phyloP scores from a whole-genome alignment of 495 filamentous ascomycete genomes.

The Neurospora discreta region DNA sequence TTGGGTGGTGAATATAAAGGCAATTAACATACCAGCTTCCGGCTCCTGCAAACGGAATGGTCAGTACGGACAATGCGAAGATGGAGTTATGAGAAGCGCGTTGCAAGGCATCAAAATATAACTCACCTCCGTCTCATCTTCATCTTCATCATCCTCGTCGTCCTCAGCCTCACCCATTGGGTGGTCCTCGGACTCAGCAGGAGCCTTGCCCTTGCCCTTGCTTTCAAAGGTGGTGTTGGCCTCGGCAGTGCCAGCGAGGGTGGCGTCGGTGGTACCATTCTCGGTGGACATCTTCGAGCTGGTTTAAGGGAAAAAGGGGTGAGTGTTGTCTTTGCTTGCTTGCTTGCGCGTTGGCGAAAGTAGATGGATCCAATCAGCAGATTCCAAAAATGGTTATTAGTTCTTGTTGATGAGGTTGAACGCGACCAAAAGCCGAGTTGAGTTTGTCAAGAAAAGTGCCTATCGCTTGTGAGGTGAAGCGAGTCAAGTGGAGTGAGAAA shows the following conservation, averaged over 20 bases:
- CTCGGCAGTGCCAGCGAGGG: conserved; percentile 17
- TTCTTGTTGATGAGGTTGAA: not conserved
- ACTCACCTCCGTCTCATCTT: conserved; percentile 47
- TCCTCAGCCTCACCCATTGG: conserved; percentile 60
- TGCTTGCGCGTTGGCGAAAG: not conserved
- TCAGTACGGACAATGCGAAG: conserved; percentile 9
- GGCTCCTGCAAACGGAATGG: conserved; percentile 14
- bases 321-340: not conserved
- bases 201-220: conserved; percentile 52
- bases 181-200: conserved; percentile 33
- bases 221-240: conserved; percentile 18
- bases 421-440: not conserved
- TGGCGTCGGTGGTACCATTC: conserved; percentile 24
- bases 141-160: conserved; percentile 51
- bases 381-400: not conserved
- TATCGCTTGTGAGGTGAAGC: not conserved
- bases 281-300: conserved; percentile 25
- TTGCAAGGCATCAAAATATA: not conserved
- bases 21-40: conserved; percentile 33
- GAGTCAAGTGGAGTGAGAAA: not conserved
- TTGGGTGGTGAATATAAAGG: not conserved
- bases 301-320: not conserved
- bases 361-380: not conserved
- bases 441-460: not conserved
- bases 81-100: not conserved